These are phyloP conservation scores for Cordyceps cicadae DNA, from an alignment of 2,329 filamentous ascomycete species.

Conservation along the genomic window DNA sequence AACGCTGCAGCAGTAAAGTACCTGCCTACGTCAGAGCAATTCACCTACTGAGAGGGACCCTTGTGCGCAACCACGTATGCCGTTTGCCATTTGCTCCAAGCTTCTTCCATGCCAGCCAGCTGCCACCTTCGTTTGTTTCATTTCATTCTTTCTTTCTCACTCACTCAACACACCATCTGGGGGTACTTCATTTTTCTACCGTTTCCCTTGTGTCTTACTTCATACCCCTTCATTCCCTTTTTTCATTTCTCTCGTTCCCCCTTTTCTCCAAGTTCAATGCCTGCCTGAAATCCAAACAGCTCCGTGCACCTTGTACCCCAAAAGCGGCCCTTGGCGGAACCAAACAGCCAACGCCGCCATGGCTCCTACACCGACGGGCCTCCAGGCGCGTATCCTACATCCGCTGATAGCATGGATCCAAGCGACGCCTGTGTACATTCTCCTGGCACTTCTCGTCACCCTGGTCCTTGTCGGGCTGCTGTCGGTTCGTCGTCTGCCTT, in stretches of 20 bases:
- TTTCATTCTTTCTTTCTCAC: not conserved
- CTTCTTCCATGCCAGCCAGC: not conserved
- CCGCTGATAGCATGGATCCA: constrained; percentile 28
- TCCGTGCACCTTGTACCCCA: not conserved
- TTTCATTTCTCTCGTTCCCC: not conserved
- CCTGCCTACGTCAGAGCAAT: not conserved
- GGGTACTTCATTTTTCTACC: not conserved
- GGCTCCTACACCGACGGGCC: constrained; percentile 19
- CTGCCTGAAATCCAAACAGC: not conserved
- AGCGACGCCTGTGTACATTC: constrained; percentile 31
- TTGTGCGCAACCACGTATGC: constrained; percentile 6
- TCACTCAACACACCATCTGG: not conserved
- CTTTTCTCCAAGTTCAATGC: not conserved
- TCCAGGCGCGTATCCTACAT: constrained; percentile 27
- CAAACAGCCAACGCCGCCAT: not conserved
- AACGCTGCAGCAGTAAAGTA: not conserved
- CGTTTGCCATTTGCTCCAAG: not conserved
- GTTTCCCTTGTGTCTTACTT: not conserved
- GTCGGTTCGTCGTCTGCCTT: constrained; percentile 24
- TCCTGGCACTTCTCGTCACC: constrained; percentile 28
- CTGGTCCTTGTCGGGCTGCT: constrained; percentile 28
- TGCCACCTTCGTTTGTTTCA: constrained; percentile 8
- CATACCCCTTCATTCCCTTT: not conserved
- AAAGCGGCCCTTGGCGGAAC: not conserved
- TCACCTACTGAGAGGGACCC: not conserved